Percentiles rank a stretch among this genome's conserved stretches.
These are phyloP conservation scores for Syncephalastrum racemosum DNA, from an alignment of 371 early-diverging fungal genomes.

Conservation along the genomic window DNA sequence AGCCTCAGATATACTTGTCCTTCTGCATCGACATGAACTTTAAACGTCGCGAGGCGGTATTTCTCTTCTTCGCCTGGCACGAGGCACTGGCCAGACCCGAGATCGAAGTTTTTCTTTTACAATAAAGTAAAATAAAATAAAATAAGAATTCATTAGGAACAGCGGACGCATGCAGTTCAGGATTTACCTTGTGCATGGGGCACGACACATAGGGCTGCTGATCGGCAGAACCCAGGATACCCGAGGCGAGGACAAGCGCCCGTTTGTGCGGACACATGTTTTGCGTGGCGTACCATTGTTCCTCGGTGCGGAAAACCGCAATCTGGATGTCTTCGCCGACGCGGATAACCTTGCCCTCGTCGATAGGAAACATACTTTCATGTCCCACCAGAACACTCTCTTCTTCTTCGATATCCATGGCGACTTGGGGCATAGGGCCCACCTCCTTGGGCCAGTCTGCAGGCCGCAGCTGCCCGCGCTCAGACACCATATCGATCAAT, in stretches of 20 bases:
- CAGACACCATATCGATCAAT: constrained; percentile 57
- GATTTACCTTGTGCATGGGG: constrained; percentile 60
- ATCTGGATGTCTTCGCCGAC: constrained; percentile 58
- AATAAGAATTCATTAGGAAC: neutral
- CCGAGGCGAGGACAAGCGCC: constrained; percentile 63
- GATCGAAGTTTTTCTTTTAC: constrained; percentile 54
- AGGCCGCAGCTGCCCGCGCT: constrained; percentile 64
- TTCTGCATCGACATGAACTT: constrained; percentile 47
- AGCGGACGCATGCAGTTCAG: constrained; percentile 31
- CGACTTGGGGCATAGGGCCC: constrained; percentile 12
- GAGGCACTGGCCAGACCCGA: constrained; percentile 52
- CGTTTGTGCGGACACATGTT: constrained; percentile 78
- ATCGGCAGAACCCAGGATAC: constrained; percentile 39
- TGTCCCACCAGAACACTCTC: constrained; percentile 14
- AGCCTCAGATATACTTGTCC: constrained; percentile 44
- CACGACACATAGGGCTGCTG: constrained; percentile 58
- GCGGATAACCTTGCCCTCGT: constrained; percentile 54
- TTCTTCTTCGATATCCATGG: constrained; percentile 28
- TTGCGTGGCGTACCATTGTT: constrained; percentile 66
- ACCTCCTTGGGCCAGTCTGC: constrained; percentile 62
- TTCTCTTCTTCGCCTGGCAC: constrained; percentile 43
- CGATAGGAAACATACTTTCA: constrained; percentile 33
- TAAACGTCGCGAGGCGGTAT: constrained; percentile 53
- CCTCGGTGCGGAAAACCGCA: constrained; percentile 52
- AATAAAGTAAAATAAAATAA: neutral